Percentiles rank a stretch among this genome's conserved stretches.
Conservation (phyloP, 179 eudicot species). For the Corrigiola litoralis region DNA sequence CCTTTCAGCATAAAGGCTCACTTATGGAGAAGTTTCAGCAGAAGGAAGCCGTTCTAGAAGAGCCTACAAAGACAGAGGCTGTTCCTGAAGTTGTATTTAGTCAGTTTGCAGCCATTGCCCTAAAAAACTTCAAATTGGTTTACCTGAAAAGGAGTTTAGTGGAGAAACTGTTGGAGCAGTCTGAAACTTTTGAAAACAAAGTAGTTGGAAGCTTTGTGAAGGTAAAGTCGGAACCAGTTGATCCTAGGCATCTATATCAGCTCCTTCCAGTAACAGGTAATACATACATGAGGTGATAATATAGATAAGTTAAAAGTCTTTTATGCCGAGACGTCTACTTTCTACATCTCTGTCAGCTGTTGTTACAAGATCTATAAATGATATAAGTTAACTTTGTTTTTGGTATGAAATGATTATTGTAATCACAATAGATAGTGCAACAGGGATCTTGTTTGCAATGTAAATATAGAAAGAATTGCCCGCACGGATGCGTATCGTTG, state of each 20-base stretch:
- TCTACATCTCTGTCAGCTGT: neutral
- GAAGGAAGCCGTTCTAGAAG: slow-evolving; percentile 21
- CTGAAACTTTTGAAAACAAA: slow-evolving; percentile 36
- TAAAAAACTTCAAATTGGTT: slow-evolving; percentile 36
- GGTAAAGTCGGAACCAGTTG: slow-evolving; percentile 33
- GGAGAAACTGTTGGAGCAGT: slow-evolving; percentile 33
- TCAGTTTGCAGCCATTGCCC: slow-evolving; percentile 29
- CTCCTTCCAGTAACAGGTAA: slow-evolving; percentile 45
- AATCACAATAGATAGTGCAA: too few relatives aligned
- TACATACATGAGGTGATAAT: neutral
- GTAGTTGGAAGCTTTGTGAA: slow-evolving; percentile 48
- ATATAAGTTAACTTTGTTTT: too few relatives aligned
- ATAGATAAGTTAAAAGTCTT: neutral
- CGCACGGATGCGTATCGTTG: too few relatives aligned
- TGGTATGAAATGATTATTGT: too few relatives aligned
- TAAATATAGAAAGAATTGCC: too few relatives aligned
- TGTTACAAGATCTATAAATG: too few relatives aligned
- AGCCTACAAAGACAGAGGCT: slow-evolving; percentile 16
- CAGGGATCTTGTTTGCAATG: too few relatives aligned
- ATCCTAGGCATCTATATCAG: slow-evolving; percentile 23
- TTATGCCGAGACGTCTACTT: neutral
- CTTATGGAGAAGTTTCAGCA: slow-evolving; percentile 25
- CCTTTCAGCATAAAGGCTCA: slow-evolving; percentile 26
- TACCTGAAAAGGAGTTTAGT: slow-evolving; percentile 40
- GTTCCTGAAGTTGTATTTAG: slow-evolving; percentile 26